Evolutionary conservation across 495 filamentous ascomycete genomes (phyloP), one percentile per base, ranked within the genome.

Genomic region (Xylaria venustula): DNA sequence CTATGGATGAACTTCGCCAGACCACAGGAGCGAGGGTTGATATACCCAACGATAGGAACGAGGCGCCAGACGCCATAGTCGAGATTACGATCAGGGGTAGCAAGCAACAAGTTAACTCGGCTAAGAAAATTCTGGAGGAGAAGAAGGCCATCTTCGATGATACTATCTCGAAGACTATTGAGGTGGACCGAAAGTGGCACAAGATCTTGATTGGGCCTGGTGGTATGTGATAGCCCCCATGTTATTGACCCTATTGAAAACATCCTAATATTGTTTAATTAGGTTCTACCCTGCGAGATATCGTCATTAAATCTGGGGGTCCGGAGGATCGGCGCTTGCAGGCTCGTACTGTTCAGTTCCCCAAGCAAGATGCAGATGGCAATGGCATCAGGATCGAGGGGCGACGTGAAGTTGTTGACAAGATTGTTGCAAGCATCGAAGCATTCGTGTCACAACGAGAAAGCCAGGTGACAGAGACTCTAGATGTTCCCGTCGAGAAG

Each of bases 101-200:
- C 19, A 93, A 96, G 77, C 79, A 89, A 62, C 88, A 93, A 62
- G 95, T 98, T 56, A 86, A 90, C 23, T 87, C 90, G 30, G 93
- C 94, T 4, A 93, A 95, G 85, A 90, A 90, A 78, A 75, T 93
- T 25, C 77, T 98, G 50, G 85, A 92, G 69, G 87, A 93, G 75
- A 92, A 92, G 69, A 87, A 86, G 53, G 87, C 84, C 45, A 81
- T 89, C 44, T 96, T 96, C 64, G 93, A 98, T 68, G 85, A 93
- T 58, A 97, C 85, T 14, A 82, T 97, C 54, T 86, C 87, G 15
- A 87, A 87, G 77, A 91, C 86, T 20, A 82, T 99, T 32, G 87
- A 92, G 19, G 87, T 99, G 4, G 92, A 97, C 59, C 89, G 90
- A 78, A 93, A 92, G 75, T 87, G 92, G 70, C 95, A 99, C 78